Conservation (phyloP, 768 basidiomycete species). For the Calocybe indica region DNA sequence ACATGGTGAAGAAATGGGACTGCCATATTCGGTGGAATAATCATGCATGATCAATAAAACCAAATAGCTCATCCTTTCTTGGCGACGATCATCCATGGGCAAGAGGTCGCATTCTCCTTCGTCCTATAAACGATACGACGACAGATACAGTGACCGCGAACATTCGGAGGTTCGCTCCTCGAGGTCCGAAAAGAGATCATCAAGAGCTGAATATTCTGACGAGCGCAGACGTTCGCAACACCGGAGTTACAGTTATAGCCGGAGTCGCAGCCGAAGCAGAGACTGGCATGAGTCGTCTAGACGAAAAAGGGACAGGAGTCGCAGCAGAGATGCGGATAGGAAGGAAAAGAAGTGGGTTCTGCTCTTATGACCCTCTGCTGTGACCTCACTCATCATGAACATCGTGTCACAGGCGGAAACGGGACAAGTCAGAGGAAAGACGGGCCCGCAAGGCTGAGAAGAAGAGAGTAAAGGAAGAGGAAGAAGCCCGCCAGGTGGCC, state of each 20-base stretch:
- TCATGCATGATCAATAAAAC: no score
- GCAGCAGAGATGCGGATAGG: slow-evolving; percentile 31
- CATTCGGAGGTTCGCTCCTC: slow-evolving; percentile 28
- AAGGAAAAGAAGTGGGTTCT: slow-evolving; percentile 40
- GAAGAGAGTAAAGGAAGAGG: slow-evolving; percentile 74
- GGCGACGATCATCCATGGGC: slow-evolving; percentile 26
- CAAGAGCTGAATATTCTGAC: slow-evolving; percentile 23
- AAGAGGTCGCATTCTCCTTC: slow-evolving; percentile 49
- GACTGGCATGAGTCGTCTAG: slow-evolving; percentile 14
- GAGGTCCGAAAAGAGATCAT: slow-evolving; percentile 23
- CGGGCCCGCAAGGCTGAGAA: slow-evolving; percentile 85
- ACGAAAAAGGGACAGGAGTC: slow-evolving; percentile 27
- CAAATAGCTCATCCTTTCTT: no score
- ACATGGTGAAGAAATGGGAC: no score
- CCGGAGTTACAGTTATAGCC: slow-evolving; percentile 17
- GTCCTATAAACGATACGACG: slow-evolving; percentile 34
- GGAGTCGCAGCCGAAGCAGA: slow-evolving; percentile 23
- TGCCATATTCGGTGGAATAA: no score
- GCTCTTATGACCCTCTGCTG: neutral
- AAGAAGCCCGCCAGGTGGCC: slow-evolving; percentile 87
- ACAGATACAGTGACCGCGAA: slow-evolving; percentile 27
- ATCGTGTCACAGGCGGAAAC: slow-evolving; percentile 52
- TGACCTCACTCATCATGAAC: slow-evolving; percentile 3
- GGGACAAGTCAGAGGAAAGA: slow-evolving; percentile 84
- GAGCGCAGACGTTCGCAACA: slow-evolving; percentile 2